Percentiles rank a stretch among this genome's conserved stretches.
phyloP scores from a whole-genome alignment of 495 filamentous ascomycete species.

The Podospora anserina region DNA sequence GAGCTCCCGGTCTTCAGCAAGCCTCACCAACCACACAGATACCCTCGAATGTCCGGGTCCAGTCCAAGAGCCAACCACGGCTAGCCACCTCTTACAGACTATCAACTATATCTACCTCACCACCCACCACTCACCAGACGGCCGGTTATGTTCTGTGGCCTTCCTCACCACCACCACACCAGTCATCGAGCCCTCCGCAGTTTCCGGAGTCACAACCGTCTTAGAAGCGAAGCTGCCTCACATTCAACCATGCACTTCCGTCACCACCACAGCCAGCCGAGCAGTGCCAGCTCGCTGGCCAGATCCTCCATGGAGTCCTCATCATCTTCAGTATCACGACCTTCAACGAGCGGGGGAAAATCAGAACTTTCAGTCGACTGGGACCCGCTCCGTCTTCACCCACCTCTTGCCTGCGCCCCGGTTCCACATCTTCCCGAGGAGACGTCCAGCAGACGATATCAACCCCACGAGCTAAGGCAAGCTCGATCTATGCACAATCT shows the following conservation, averaged over 20 bases:
- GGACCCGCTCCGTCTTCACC: conserved; percentile 37
- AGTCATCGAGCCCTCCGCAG: conserved; percentile 28
- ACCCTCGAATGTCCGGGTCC: background rate
- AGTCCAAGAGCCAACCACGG: background rate
- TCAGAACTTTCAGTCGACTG: conserved; percentile 32
- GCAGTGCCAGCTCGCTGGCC: conserved; percentile 29
- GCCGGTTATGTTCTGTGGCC: conserved; percentile 29
- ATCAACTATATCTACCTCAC: conserved; percentile 1
- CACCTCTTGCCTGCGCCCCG: conserved; percentile 21
- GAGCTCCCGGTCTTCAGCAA: background rate
- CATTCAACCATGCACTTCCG: conserved; percentile 18
- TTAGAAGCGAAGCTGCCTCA: conserved; percentile 13
- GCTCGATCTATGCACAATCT: conserved; percentile 22
- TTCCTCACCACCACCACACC: conserved; percentile 19
- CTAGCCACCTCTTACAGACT: background rate
- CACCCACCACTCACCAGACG: background rate
- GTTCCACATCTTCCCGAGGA: conserved; percentile 16
- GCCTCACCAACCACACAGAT: background rate
- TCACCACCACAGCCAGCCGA: conserved; percentile 22
- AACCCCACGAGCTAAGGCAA: conserved; percentile 25
- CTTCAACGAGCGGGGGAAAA: conserved; percentile 25
- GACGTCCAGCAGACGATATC: conserved; percentile 14
- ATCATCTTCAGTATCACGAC: conserved; percentile 18
- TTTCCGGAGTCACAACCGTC: conserved; percentile 33
- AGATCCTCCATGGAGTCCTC: conserved; percentile 30